phyloP scores from a whole-genome alignment of 2,329 filamentous ascomycete species.

The Talaromyces marneffei region DNA sequence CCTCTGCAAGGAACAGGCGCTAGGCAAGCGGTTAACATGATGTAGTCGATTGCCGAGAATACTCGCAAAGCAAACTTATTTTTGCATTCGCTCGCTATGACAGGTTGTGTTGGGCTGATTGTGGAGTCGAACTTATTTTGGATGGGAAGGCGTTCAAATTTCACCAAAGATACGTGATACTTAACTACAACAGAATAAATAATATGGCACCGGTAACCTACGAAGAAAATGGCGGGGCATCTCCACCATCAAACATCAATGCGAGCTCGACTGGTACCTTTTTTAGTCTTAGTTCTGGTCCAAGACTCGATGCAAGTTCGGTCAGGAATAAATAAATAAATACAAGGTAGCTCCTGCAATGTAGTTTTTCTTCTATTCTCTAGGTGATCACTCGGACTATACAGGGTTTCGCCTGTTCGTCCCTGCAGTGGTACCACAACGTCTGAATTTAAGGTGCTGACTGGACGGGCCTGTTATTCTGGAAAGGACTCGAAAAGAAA shows the following conservation, averaged over 20 bases:
- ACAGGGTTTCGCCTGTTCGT: neutral
- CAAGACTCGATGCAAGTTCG: neutral
- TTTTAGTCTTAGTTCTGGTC: neutral
- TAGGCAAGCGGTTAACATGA: neutral
- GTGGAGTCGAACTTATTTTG: neutral
- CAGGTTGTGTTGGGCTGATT: neutral
- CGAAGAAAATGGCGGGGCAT: neutral
- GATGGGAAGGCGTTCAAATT: neutral
- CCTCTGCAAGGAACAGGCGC: slow-evolving; percentile 9
- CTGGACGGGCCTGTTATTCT: neutral
- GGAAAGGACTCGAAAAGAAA: neutral
- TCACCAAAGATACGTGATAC: no score
- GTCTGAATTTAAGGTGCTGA: neutral
- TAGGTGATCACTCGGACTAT: no score
- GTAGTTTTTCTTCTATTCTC: no score
- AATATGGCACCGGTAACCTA: no score
- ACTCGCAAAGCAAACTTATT: neutral
- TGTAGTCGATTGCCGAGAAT: neutral
- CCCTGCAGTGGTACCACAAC: neutral
- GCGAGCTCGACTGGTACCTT: neutral
- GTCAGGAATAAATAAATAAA: neutral
- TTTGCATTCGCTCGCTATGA: neutral
- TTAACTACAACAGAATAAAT: no score
- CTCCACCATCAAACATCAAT: neutral
- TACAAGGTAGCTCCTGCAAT: neutral